These are phyloP conservation scores for Vitis rotundifolia DNA, from an alignment of 164 flowering plant species.

Conservation along the genomic window DNA sequence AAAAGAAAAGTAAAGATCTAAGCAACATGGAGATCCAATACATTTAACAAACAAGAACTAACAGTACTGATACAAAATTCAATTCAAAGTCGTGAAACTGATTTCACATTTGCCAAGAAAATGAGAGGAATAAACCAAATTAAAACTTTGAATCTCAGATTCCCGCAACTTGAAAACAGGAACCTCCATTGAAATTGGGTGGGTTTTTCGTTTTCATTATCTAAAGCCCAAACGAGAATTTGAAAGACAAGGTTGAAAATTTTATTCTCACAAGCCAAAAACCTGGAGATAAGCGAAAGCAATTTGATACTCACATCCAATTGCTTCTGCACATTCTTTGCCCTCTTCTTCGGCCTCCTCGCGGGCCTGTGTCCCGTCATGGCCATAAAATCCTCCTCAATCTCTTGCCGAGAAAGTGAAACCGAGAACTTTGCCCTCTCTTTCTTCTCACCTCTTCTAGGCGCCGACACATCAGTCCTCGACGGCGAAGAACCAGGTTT, in stretches of 20 bases:
- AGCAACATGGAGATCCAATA: not conserved
- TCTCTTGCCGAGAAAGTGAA: slow-evolving; percentile 53
- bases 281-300: not conserved
- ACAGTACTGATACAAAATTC: no score
- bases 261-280: no score
- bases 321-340: slow-evolving; percentile 48
- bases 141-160: not conserved
- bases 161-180: no score
- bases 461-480: slow-evolving; percentile 22
- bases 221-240: no score
- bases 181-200: no score
- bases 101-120: not conserved
- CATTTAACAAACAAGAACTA: not conserved
- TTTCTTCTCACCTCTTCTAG: slow-evolving; percentile 26
- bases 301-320: slow-evolving; percentile 56
- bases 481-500: slow-evolving; percentile 24
- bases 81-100: not conserved
- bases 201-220: no score
- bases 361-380: slow-evolving; percentile 58
- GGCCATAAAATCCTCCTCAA: slow-evolving; percentile 70
- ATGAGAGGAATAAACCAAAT: not conserved
- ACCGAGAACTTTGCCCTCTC: slow-evolving; percentile 47
- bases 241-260: no score
- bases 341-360: slow-evolving; percentile 74
- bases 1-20: slow-evolving; percentile 2